Percentiles rank a stretch among this genome's conserved stretches.
Evolutionary conservation across 1,139 yeast species (phyloP).

Genomic region (Tardiomyces digboiensis): DNA sequence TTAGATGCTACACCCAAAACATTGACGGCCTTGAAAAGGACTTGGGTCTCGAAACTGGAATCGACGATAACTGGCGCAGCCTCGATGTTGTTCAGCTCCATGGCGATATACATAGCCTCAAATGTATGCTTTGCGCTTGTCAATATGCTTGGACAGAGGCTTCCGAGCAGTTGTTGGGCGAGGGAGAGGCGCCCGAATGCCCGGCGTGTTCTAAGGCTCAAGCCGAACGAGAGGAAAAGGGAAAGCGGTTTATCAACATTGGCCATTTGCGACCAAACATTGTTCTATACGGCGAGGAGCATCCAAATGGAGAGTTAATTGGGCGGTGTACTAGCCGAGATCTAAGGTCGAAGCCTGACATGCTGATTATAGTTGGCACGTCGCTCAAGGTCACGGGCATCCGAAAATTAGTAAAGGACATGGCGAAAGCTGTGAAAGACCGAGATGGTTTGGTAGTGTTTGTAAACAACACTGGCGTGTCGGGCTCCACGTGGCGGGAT

Average conservation of each 20-base stretch:
- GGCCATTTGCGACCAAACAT: constrained; percentile 68
- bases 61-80: constrained; percentile 10
- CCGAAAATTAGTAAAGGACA: constrained; percentile 48
- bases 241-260: constrained; percentile 52
- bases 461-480: constrained; percentile 45
- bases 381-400: constrained; percentile 70
- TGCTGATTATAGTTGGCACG: constrained; percentile 65
- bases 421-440: constrained; percentile 50
- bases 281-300: constrained; percentile 72
- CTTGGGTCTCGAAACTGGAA: constrained; percentile 25
- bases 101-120: constrained; percentile 71
- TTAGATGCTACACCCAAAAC: constrained; percentile 80
- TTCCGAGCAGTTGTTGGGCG: constrained; percentile 34
- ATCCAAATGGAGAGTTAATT: constrained; percentile 59
- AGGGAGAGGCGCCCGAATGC: constrained; percentile 58
- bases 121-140: constrained; percentile 61
- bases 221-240: constrained; percentile 43
- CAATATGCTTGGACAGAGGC: constrained; percentile 53
- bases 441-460: constrained; percentile 52
- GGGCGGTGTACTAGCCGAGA: constrained; percentile 53
- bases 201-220: constrained; percentile 45
- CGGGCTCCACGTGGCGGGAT: constrained; percentile 42
- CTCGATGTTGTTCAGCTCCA: constrained; percentile 82
- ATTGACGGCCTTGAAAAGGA: constrained; percentile 55
- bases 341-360: constrained; percentile 46